Base-by-base conservation (phyloP, 257 asterid species). In the Misopates orontium region DNA sequence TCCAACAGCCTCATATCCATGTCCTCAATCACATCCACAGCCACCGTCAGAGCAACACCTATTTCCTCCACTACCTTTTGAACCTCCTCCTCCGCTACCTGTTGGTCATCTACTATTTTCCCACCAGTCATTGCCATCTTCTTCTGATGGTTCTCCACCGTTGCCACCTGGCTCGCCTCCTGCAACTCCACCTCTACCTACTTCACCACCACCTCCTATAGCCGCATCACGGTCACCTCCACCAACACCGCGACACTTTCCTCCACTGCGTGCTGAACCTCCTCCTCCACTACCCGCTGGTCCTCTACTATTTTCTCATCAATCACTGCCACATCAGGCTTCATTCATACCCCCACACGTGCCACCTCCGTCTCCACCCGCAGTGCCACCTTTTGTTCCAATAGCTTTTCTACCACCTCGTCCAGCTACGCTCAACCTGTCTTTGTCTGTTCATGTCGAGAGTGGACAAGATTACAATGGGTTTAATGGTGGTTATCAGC, bases 131-230 rank as follows among this genome's bases (percentile, higher is more conserved):
- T 68, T 85, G 48, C 84, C 79, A 17, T n/a, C 89, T 64, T 75
- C n/a, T n/a, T n/a, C n/a, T n/a, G n/a, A n/a, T n/a, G n/a, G n/a
- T n/a, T n/a, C n/a, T n/a, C n/a, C n/a, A n/a, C 36, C 36, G 7
- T 68, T 83, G 80, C 98, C 98, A 50, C 78, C 72, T 49, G 83
- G 78, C 57, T 81, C 98, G 74, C 96, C 96, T 59, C 95, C 98
- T 28, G 73, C 45, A 48, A 88, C 86, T 52, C 90, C 89, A 64
- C 87, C 89, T 50, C 23, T 77, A 10, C 75, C 79, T 11, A 28
- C 7, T 3, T 28, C 36, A 28, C 36, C 36, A 28, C 36, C 36
- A 28, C 36, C 36, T 28, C 36, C 66, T 68, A 17, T 80, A 81
- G 10, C 78, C 81, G 8, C 77, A 28, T 76, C 18, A 72, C 36